Base-by-base conservation (phyloP, 768 basidiomycete species). In the Kwoniella sp. region DNA sequence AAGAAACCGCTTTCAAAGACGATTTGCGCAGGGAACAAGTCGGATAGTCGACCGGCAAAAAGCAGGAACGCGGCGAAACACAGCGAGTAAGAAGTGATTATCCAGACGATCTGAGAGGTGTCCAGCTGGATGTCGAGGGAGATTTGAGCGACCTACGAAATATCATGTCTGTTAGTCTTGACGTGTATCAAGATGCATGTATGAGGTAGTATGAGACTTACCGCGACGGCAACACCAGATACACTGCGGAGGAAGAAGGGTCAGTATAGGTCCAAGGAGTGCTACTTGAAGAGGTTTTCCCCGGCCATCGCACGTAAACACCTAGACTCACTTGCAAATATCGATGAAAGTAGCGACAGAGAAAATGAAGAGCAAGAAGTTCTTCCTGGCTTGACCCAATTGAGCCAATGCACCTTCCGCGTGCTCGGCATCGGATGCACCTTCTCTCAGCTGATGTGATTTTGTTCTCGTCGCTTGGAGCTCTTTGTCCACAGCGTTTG, bases 171-270 rank as follows among this genome's bases (percentile, higher is more conserved):
- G 13, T 37, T 37, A 37, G 34, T 13, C 13, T 13, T 5, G 13
- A 37, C 34, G 7, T 37, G 13, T n/a, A n/a, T n/a, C 34, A 37
- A 5, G 13, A 37, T 13, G 34, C 34, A 37, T 37, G 34, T 37
- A 37, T 37, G 34, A 37, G 7, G 34, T 5, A 37, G 7, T 20
- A 45, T 45, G 8, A 45, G 41, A 45, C 41, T 8, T 45, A 45
- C 76, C n/a, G 75, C 75, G 2, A 77, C 53, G 4, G 66, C 73
- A 0, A 74, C 73, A 37, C 75, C 75, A 12, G 69, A 71, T 11
- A 76, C 73, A 96, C 95, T 97, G 74, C n/a, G 5, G 17, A 5
- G 29, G 25, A 53, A 22, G 13, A 59, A 29, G 22, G 41, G 31
- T 65, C 30, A 66, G 34, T 13, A n/a, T n/a, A n/a, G n/a, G n/a